phyloP scores from a whole-genome alignment of 495 filamentous ascomycete species.

The Penicillium daleae region DNA sequence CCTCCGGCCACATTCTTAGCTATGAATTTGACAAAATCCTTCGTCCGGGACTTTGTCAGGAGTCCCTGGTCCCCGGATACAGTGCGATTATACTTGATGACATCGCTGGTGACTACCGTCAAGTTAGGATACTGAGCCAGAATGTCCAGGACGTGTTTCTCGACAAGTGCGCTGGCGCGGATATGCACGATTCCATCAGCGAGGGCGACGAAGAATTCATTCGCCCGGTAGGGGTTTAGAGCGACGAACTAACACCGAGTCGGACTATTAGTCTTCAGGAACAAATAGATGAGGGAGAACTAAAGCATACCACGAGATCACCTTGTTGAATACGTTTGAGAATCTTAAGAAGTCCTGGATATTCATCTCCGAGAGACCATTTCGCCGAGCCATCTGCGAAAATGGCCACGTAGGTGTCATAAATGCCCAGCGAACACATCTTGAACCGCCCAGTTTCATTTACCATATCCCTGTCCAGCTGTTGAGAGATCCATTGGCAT shows the following conservation, averaged over 20 bases:
- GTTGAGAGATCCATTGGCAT: not conserved
- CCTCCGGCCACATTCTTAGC: slow-evolving; percentile 9
- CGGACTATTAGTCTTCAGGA: not conserved
- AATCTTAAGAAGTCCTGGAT: slow-evolving; percentile 3
- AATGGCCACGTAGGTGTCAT: slow-evolving; percentile 9
- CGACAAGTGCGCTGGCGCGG: slow-evolving; percentile 7
- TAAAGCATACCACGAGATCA: slow-evolving; percentile 14
- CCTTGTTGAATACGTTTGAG: slow-evolving; percentile 1
- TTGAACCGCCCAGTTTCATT: not conserved
- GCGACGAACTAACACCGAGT: not conserved
- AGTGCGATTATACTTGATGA: not conserved
- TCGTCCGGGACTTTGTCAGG: not conserved
- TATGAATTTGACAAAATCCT: slow-evolving; percentile 10
- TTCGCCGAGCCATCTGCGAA: slow-evolving; percentile 2
- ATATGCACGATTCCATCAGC: slow-evolving; percentile 15
- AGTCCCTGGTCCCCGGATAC: not conserved
- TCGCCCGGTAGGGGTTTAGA: slow-evolving; percentile 7
- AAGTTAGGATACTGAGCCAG: slow-evolving; percentile 3
- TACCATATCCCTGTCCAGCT: not conserved
- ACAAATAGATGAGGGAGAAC: not conserved
- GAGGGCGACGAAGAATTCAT: slow-evolving; percentile 13
- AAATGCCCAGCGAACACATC: not conserved
- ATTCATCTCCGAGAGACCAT: not conserved
- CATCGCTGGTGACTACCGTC: slow-evolving; percentile 2
- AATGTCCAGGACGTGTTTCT: slow-evolving; percentile 8